Base-by-base conservation (phyloP, 2,329 filamentous ascomycete species). In the Xylogone sp. region DNA sequence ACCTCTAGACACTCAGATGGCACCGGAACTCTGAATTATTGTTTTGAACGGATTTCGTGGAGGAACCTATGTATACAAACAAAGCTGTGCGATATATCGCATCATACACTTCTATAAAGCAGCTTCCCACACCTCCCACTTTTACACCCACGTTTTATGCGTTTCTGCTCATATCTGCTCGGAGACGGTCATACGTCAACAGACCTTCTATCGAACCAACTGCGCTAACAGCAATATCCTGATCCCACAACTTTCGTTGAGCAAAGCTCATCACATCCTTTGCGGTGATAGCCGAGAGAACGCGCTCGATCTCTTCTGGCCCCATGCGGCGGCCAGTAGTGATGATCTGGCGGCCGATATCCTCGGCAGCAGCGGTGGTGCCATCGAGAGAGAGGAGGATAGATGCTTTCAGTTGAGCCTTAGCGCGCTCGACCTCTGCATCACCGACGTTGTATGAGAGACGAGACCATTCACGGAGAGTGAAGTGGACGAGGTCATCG, bases 211-310 rank as follows among this genome's bases (percentile, higher is more conserved):
- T 91, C 75, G 84, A 86, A 62, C 94, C 94, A 60, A 97, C 89
- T 29, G 93, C 94, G 69, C 86, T 92, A 71, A 99, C 82, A 66
- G 94, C 94, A 65, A 99, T 79, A 71, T 99, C 94, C 75, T 93
- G 88, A 76, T 99, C 94, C 94, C 94, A 99, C 56, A 99, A 78
- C 78, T 94, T 96, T 74, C 85, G 84, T 80, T 89, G 87, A 66
- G 93, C 93, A 70, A 97, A 99, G 66, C 88, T 84, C 89, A 97
- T 97, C 59, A 99, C 90, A 66, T 97, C 90, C 81, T 95, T 95
- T 75, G 92, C 91, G 59, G 90, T 90, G 69, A 99, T 93, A 64
- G 77, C 80, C 67, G 92, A 87, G 63, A 99, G 90, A 62, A 87
- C 84, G 65, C 90, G 85, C 84, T 99, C 94, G 60, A 99, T 93